Evolutionary conservation across 176 grass and related monocot species (phyloP).

Genomic region (Hyparrhenia diplandra): DNA sequence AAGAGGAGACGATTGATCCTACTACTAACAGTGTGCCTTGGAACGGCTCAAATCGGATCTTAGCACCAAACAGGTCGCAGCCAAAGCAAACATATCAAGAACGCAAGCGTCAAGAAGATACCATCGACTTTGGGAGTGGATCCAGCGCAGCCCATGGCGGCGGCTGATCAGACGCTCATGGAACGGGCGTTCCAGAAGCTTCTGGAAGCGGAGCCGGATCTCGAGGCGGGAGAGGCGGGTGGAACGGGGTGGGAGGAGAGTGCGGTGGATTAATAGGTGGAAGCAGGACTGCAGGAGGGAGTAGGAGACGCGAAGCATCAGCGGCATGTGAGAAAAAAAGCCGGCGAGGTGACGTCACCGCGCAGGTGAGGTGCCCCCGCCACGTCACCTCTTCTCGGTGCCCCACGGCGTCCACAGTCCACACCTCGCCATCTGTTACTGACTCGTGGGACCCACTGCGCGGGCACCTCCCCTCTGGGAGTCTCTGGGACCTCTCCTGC

Average conservation of each 20-base stretch:
- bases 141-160: slow-evolving; percentile 85
- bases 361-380: slow-evolving; percentile 15
- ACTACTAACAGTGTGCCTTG: background rate
- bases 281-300: background rate
- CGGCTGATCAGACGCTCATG: slow-evolving; percentile 32
- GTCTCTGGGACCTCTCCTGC: background rate
- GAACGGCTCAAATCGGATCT: slow-evolving; percentile 6
- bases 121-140: slow-evolving; percentile 70
- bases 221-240: background rate
- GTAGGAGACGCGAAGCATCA: slow-evolving; percentile 16
- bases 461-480: background rate
- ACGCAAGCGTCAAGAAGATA: slow-evolving; percentile 14
- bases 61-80: background rate
- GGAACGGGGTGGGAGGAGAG: background rate
- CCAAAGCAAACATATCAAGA: slow-evolving; percentile 7
- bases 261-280: slow-evolving; percentile 33
- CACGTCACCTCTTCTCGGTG: slow-evolving; percentile 21
- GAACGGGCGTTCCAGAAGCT: slow-evolving; percentile 23
- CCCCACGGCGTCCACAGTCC: background rate
- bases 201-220: slow-evolving; percentile 27
- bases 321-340: slow-evolving; percentile 14
- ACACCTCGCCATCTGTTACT: background rate
- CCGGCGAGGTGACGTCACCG: slow-evolving; percentile 1
- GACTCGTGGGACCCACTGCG: background rate
- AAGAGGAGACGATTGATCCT: background rate